phyloP scores from a whole-genome alignment of 2,329 filamentous ascomycete species.

The Teratosphaeriaceae sp. region DNA sequence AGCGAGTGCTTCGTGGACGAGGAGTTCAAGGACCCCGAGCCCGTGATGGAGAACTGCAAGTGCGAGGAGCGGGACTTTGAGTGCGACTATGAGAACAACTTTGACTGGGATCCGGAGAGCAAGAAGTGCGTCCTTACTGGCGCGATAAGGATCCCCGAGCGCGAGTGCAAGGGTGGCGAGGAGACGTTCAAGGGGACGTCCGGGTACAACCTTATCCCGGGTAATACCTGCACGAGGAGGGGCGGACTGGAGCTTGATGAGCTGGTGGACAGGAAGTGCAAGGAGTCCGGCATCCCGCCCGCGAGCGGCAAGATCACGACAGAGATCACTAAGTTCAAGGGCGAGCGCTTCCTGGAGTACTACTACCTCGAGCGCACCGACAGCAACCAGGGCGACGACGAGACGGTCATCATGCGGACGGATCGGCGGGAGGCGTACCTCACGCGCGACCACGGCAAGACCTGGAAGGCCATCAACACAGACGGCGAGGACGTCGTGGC shows the following conservation, averaged over 20 bases:
- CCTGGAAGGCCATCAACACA: conserved; percentile 59
- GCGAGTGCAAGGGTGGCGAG: conserved; percentile 63
- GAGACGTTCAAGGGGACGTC: conserved; percentile 79
- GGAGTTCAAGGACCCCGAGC: conserved; percentile 71
- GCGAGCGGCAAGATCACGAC: conserved; percentile 61
- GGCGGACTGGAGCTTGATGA: conserved; percentile 38
- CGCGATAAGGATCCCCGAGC: conserved; percentile 59
- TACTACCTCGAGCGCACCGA: conserved; percentile 76
- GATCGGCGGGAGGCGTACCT: conserved; percentile 59
- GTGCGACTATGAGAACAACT: conserved; percentile 62
- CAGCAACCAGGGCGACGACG: conserved; percentile 51
- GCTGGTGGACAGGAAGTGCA: conserved; percentile 65
- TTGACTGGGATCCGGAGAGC: conserved; percentile 66
- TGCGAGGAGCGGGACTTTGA: conserved; percentile 86
- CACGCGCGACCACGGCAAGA: conserved; percentile 81
- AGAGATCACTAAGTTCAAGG: conserved; percentile 58
- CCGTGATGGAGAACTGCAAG: conserved; percentile 66
- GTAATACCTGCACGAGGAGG: conserved; percentile 40
- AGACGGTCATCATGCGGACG: conserved; percentile 62
- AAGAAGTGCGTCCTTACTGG: conserved; percentile 62
- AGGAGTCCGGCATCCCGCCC: conserved; percentile 50
- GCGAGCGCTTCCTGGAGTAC: conserved; percentile 48
- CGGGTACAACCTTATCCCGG: conserved; percentile 84
- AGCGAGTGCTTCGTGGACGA: conserved; percentile 84
- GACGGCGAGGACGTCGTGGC: conserved; percentile 60